phyloP scores from a whole-genome alignment of 1,284 basidiomycete species.

The Trichosporon faecale region DNA sequence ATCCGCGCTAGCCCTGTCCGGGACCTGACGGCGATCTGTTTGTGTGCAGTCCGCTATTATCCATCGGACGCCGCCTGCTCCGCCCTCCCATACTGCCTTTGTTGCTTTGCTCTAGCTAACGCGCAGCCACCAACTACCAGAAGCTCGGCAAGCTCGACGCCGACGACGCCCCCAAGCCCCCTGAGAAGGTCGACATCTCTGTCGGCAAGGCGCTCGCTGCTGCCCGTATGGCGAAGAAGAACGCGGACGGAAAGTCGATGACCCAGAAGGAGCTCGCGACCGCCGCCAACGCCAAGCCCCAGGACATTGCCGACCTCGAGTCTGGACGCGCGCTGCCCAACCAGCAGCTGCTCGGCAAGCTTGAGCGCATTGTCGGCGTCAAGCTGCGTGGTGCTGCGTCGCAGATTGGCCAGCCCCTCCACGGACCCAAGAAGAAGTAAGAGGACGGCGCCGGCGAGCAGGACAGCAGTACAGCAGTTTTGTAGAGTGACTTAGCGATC shows the following conservation, averaged over 20 bases:
- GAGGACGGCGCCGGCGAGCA: background rate
- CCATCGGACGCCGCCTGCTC: too few relatives aligned
- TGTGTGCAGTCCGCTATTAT: too few relatives aligned
- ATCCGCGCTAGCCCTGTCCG: background rate
- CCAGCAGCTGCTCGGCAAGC: slow-evolving; percentile 82
- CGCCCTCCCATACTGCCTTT: background rate
- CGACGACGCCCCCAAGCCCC: slow-evolving; percentile 95
- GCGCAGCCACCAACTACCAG: slow-evolving; percentile 81
- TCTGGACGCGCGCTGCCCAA: slow-evolving; percentile 84
- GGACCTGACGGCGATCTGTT: background rate
- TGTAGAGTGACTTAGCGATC: background rate
- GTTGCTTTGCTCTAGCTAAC: background rate
- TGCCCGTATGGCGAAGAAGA: slow-evolving; percentile 63
- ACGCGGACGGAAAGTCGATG: slow-evolving; percentile 53
- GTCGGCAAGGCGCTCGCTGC: slow-evolving; percentile 72
- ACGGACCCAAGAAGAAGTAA: slow-evolving; percentile 48
- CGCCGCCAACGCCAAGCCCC: slow-evolving; percentile 52
- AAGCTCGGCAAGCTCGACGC: slow-evolving; percentile 89
- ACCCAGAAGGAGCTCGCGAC: slow-evolving; percentile 92
- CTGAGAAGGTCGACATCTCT: slow-evolving; percentile 66
- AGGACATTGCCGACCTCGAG: slow-evolving; percentile 70
- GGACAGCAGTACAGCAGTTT: slow-evolving; percentile 1
- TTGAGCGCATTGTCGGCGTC: slow-evolving; percentile 83
- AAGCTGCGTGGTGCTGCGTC: slow-evolving; percentile 75
- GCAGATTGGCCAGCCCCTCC: slow-evolving; percentile 50